These are phyloP conservation scores for Hibiscus syriacus DNA, from an alignment of 345 rosid genomes.

Conservation along the genomic window DNA sequence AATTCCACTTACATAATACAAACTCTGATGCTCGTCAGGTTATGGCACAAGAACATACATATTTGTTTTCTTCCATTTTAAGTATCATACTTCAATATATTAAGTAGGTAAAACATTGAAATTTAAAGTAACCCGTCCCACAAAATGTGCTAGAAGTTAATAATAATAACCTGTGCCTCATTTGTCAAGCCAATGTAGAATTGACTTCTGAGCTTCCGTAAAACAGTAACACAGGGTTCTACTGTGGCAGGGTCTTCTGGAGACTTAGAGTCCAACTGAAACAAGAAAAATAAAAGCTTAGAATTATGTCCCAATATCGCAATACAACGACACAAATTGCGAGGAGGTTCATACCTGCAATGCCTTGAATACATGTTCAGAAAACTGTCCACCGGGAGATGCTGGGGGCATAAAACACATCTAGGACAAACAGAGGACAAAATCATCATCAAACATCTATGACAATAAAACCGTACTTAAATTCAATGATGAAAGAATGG, in stretches of 20 bases:
- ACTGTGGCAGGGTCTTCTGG: slow-evolving; percentile 45
- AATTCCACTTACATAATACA: background rate
- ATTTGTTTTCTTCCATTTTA: background rate
- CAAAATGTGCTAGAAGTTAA: background rate
- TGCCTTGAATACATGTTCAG: slow-evolving; percentile 42
- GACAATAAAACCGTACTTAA: background rate
- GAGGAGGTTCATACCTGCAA: slow-evolving; percentile 52
- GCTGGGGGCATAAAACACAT: slow-evolving; percentile 42
- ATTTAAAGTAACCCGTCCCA: background rate
- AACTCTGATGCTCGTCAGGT: background rate
- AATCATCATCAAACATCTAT: slow-evolving; percentile 10
- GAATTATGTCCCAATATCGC: slow-evolving; percentile 2
- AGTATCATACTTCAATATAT: background rate
- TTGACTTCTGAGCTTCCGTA: slow-evolving; percentile 50
- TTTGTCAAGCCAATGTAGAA: slow-evolving; percentile 37
- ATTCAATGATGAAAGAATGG: background rate
- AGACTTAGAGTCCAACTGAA: slow-evolving; percentile 52
- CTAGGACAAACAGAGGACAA: slow-evolving; percentile 34
- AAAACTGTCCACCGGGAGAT: slow-evolving; percentile 22
- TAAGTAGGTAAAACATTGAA: background rate
- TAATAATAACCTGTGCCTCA: slow-evolving; percentile 63
- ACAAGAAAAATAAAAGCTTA: slow-evolving; percentile 13
- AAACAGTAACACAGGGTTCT: slow-evolving; percentile 57
- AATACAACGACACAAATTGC: background rate
- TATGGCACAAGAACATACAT: background rate